Evolutionary conservation across 164 flowering plant species (phyloP).

Genomic region (Litsea cubeba): DNA sequence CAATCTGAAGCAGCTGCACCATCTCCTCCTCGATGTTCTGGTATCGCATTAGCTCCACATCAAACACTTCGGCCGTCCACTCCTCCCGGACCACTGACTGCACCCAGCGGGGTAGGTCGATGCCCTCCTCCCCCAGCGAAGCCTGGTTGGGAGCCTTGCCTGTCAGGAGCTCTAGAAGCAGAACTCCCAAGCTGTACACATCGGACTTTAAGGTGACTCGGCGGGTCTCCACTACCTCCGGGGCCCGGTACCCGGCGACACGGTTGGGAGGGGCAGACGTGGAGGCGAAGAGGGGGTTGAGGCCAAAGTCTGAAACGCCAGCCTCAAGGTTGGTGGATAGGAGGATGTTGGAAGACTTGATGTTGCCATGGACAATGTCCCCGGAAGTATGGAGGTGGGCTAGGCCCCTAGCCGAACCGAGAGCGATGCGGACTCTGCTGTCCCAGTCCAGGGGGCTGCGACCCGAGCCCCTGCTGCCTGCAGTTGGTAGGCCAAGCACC

Average conservation of each 20-base stretch:
- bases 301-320: conserved; percentile 67
- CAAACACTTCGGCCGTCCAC: conserved; percentile 99
- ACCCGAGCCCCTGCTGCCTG: conserved; percentile 97
- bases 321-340: conserved; percentile 59
- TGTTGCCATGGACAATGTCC: conserved; percentile 81
- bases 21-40: conserved; percentile 89
- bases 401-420: conserved; percentile 62
- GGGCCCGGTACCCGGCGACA: conserved; percentile 89
- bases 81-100: conserved; percentile 95
- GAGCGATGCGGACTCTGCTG: conserved; percentile 72
- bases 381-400: conserved; percentile 71
- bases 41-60: conserved; percentile 81
- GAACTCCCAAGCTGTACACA: conserved; percentile 90
- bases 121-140: conserved; percentile 85
- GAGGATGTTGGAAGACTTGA: conserved; percentile 89
- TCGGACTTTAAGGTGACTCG: conserved; percentile 79
- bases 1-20: conserved; percentile 91
- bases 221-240: conserved; percentile 83
- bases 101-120: conserved; percentile 96
- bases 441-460: conserved; percentile 93
- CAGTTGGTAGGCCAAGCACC: too few relatives aligned
- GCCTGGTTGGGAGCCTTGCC: conserved; percentile 96
- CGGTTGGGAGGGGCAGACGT: conserved; percentile 51
- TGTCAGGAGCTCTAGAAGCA: conserved; percentile 75
- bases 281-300: conserved; percentile 59